Evolutionary conservation across 1,139 yeast species (phyloP).

Genomic region (Suhomyces maxii): DNA sequence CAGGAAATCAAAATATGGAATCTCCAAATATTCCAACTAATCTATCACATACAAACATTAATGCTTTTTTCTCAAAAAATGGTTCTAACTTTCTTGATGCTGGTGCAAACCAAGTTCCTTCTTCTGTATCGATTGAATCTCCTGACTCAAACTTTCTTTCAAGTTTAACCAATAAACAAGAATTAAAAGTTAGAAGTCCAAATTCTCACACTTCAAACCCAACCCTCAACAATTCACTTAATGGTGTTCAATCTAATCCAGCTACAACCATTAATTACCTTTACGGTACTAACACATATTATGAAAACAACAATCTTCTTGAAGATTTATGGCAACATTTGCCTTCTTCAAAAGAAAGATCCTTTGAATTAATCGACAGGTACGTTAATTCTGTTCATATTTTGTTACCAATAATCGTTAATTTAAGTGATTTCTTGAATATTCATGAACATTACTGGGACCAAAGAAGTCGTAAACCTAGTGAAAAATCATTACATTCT

Average conservation of each 20-base stretch:
- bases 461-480: conserved; percentile 13
- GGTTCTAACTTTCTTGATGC: conserved; percentile 17
- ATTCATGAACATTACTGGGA: conserved; percentile 57
- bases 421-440: conserved; percentile 41
- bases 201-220: conserved; percentile 8
- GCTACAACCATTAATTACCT: conserved; percentile 42
- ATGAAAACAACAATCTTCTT: conserved; percentile 38
- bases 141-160: conserved; percentile 8
- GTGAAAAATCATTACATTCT: conserved; percentile 1
- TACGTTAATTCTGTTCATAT: conserved; percentile 55
- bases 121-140: conserved; percentile 4
- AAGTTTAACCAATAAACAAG: background rate
- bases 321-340: conserved; percentile 35
- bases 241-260: conserved; percentile 36
- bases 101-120: background rate
- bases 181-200: background rate
- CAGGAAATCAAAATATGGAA: background rate
- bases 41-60: conserved; percentile 18
- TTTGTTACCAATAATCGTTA: conserved; percentile 49
- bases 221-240: conserved; percentile 26
- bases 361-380: conserved; percentile 48
- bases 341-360: conserved; percentile 44
- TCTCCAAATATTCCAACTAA: conserved; percentile 6
- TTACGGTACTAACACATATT: conserved; percentile 47
- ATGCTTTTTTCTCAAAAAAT: conserved; percentile 21